These are phyloP conservation scores for Puccinia polysora DNA, from an alignment of 1,284 basidiomycete genomes.

Conservation along the genomic window DNA sequence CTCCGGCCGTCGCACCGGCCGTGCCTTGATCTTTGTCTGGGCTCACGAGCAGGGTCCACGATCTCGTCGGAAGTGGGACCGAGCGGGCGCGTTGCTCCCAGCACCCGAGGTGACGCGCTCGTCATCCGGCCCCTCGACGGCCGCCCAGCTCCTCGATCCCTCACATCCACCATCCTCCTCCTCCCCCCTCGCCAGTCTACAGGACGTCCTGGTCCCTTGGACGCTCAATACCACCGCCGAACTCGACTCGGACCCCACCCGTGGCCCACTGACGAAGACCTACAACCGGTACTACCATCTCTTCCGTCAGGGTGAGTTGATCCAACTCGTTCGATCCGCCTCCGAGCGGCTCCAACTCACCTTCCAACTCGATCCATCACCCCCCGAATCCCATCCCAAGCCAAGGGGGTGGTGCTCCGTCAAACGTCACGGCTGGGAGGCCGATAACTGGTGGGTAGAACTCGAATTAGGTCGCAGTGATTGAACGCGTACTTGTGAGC, in stretches of 20 bases:
- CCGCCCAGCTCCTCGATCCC: background rate
- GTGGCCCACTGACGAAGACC: no score
- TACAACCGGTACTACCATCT: slow-evolving; percentile 83
- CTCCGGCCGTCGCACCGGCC: slow-evolving; percentile 28
- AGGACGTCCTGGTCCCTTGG: slow-evolving; percentile 73
- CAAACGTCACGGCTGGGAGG: slow-evolving; percentile 32
- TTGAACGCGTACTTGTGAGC: no score
- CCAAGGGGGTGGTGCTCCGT: slow-evolving; percentile 11
- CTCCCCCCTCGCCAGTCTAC: no score
- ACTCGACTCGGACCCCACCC: slow-evolving; percentile 1
- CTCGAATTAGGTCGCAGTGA: slow-evolving; percentile 6
- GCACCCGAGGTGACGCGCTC: slow-evolving; percentile 45
- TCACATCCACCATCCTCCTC: background rate
- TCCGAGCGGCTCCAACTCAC: slow-evolving; percentile 53
- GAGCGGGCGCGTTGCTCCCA: slow-evolving; percentile 27
- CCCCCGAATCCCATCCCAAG: background rate
- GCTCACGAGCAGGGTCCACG: slow-evolving; percentile 78
- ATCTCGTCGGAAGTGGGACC: slow-evolving; percentile 27
- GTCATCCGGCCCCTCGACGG: background rate
- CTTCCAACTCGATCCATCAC: background rate
- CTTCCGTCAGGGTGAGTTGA: slow-evolving; percentile 74
- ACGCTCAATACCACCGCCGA: slow-evolving; percentile 50
- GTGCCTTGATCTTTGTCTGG: slow-evolving; percentile 91
- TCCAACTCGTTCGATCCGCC: slow-evolving; percentile 62
- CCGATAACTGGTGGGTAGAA: slow-evolving; percentile 44